Percentiles rank a stretch among this genome's conserved stretches.
These are phyloP conservation scores for Suhomyces faveliae DNA, from an alignment of 805 yeast genomes.

Conservation along the genomic window DNA sequence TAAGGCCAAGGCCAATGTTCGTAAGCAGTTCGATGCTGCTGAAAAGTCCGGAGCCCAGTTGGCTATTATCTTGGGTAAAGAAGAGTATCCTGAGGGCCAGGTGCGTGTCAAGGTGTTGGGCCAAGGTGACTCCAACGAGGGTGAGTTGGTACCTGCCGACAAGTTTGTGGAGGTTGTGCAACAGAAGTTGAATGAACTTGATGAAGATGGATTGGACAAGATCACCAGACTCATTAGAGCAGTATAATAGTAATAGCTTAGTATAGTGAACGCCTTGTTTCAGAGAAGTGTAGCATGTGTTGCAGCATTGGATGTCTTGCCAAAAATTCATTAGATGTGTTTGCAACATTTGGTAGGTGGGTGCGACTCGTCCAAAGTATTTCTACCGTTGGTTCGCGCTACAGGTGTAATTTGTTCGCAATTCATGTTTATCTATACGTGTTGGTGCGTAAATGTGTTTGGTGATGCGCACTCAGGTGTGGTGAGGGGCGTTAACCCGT, in stretches of 20 bases:
- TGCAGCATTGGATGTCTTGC: too few relatives aligned
- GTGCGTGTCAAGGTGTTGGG: constrained; percentile 87
- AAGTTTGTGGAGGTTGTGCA: constrained; percentile 54
- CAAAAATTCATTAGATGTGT: too few relatives aligned
- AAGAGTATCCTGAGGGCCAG: constrained; percentile 79
- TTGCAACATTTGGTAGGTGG: background rate
- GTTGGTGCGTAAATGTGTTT: too few relatives aligned
- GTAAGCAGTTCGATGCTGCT: constrained; percentile 97
- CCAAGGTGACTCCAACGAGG: constrained; percentile 80
- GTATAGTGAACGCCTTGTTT: background rate
- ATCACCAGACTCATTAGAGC: constrained; percentile 62
- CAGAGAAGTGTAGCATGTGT: too few relatives aligned
- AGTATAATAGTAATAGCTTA: constrained; percentile 31
- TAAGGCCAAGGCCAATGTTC: constrained; percentile 89
- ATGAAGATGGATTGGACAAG: constrained; percentile 58
- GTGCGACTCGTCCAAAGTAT: too few relatives aligned
- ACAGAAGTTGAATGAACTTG: constrained; percentile 33
- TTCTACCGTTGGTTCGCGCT: too few relatives aligned
- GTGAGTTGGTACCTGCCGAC: constrained; percentile 66
- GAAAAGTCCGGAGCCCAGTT: constrained; percentile 89
- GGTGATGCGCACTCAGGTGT: too few relatives aligned
- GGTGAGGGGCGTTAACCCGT: too few relatives aligned
- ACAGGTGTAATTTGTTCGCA: too few relatives aligned
- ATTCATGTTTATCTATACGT: too few relatives aligned
- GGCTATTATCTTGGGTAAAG: constrained; percentile 93